Conservation (phyloP, 2,329 filamentous ascomycete species). For the Penicillium sp. region DNA sequence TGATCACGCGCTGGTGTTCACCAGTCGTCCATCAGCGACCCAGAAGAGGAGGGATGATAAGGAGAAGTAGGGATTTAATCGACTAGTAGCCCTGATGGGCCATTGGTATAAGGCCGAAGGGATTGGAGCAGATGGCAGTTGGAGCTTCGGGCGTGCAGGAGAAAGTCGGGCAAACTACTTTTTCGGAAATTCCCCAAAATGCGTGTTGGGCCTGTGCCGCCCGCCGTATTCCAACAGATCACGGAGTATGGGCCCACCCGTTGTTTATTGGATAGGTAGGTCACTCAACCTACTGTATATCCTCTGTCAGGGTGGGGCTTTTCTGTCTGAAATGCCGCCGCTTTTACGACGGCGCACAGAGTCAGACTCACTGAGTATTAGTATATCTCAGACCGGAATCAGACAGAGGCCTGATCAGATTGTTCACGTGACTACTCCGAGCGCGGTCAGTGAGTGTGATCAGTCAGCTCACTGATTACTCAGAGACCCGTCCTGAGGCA, state of each 20-base stretch:
- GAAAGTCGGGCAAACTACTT: constrained; percentile 20
- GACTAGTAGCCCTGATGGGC: not conserved
- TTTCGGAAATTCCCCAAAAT: constrained; percentile 19
- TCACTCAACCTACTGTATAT: too few species aligned
- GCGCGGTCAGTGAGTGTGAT: too few species aligned
- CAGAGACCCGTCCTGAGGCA: too few species aligned
- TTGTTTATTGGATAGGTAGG: not conserved
- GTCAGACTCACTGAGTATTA: too few species aligned
- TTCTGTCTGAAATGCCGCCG: too few species aligned
- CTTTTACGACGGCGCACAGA: too few species aligned
- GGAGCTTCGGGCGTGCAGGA: constrained; percentile 12
- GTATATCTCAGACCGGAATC: too few species aligned
- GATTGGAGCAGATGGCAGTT: constrained; percentile 1
- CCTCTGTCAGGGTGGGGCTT: too few species aligned
- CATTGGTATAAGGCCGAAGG: not conserved
- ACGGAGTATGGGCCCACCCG: not conserved
- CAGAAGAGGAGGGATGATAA: not conserved
- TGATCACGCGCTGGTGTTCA: constrained; percentile 26
- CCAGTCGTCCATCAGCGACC: constrained; percentile 22
- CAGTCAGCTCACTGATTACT: too few species aligned
- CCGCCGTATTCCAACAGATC: constrained; percentile 4
- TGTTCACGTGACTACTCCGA: too few species aligned
- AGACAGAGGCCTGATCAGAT: too few species aligned
- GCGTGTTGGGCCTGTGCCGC: constrained; percentile 13
- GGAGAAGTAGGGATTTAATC: not conserved